These are phyloP conservation scores for Ustulina deusta DNA, from an alignment of 2,329 filamentous ascomycete species.

Conservation along the genomic window DNA sequence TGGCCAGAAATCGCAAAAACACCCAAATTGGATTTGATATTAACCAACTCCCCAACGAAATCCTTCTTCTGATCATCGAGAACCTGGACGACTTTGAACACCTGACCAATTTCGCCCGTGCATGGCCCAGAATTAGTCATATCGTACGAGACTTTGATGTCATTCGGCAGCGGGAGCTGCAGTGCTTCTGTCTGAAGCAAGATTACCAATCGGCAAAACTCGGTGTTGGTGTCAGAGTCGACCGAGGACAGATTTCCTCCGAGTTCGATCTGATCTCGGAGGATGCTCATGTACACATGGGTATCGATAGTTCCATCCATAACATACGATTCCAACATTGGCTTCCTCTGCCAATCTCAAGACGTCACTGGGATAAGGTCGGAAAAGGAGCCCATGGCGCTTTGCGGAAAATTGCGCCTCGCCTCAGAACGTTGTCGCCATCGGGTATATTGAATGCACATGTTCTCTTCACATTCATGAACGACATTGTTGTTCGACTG, in stretches of 20 bases:
- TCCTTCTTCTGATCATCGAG: slow-evolving; percentile 54
- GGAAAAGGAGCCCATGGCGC: slow-evolving; percentile 43
- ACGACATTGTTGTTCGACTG: slow-evolving; percentile 62
- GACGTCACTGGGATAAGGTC: slow-evolving; percentile 58
- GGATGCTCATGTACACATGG: slow-evolving; percentile 54
- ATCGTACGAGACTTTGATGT: slow-evolving; percentile 53
- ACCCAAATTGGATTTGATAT: slow-evolving; percentile 40
- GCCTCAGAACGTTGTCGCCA: slow-evolving; percentile 39
- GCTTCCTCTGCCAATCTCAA: slow-evolving; percentile 61
- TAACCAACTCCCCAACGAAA: slow-evolving; percentile 55
- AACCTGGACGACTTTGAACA: slow-evolving; percentile 53
- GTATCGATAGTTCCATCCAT: slow-evolving; percentile 57
- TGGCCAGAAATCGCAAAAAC: neutral
- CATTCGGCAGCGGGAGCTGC: slow-evolving; percentile 58
- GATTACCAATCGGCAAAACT: slow-evolving; percentile 55
- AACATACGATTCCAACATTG: slow-evolving; percentile 56
- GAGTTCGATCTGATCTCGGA: slow-evolving; percentile 63
- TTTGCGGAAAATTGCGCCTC: slow-evolving; percentile 47
- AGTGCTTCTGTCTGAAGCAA: slow-evolving; percentile 61
- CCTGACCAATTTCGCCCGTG: slow-evolving; percentile 53
- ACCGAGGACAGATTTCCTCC: slow-evolving; percentile 53
- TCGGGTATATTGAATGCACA: slow-evolving; percentile 46
- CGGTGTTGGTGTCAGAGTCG: slow-evolving; percentile 56
- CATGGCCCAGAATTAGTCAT: slow-evolving; percentile 53
- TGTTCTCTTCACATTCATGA: slow-evolving; percentile 63